These are phyloP conservation scores for Davidsoniella eucalypti DNA, from an alignment of 2,329 filamentous ascomycete genomes.

Conservation along the genomic window DNA sequence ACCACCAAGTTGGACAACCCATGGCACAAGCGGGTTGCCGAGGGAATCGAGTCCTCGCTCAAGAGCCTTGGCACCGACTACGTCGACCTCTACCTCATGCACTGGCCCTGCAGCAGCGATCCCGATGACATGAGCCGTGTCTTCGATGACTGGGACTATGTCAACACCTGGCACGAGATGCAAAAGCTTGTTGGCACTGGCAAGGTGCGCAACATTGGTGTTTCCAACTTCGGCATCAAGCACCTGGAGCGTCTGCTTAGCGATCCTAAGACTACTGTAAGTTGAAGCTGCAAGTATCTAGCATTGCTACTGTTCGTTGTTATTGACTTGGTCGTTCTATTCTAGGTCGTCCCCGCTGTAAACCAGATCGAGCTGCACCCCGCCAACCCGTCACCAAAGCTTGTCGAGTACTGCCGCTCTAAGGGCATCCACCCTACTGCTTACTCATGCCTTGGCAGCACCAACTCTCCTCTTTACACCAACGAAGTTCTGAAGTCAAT, in stretches of 20 bases:
- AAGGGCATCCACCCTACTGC: slow-evolving; percentile 63
- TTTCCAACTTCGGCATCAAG: slow-evolving; percentile 71
- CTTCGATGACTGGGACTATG: slow-evolving; percentile 63
- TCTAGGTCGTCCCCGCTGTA: slow-evolving; percentile 43
- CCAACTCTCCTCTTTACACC: slow-evolving; percentile 52
- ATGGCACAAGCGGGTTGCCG: slow-evolving; percentile 52
- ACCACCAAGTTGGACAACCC: slow-evolving; percentile 76
- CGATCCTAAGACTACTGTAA: slow-evolving; percentile 36
- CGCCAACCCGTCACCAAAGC: slow-evolving; percentile 65
- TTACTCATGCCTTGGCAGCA: slow-evolving; percentile 59
- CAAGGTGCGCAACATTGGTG: slow-evolving; percentile 66
- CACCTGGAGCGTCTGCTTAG: slow-evolving; percentile 64
- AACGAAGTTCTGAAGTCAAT: slow-evolving; percentile 45
- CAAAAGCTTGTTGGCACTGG: slow-evolving; percentile 51
- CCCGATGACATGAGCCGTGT: slow-evolving; percentile 49
- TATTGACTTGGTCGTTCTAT: neutral
- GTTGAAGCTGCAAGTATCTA: neutral
- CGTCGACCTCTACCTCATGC: slow-evolving; percentile 55
- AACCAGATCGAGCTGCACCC: slow-evolving; percentile 77
- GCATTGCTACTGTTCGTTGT: neutral
- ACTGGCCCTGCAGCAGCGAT: slow-evolving; percentile 52
- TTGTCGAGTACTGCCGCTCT: slow-evolving; percentile 52
- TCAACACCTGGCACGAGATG: slow-evolving; percentile 61
- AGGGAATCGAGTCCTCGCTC: slow-evolving; percentile 43
- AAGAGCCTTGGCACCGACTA: slow-evolving; percentile 46